A percentile compares a stretch with the other conserved stretches of the same genome.
Conservation (phyloP, 768 basidiomycete species). For the Neoboletus brunneissimus region DNA sequence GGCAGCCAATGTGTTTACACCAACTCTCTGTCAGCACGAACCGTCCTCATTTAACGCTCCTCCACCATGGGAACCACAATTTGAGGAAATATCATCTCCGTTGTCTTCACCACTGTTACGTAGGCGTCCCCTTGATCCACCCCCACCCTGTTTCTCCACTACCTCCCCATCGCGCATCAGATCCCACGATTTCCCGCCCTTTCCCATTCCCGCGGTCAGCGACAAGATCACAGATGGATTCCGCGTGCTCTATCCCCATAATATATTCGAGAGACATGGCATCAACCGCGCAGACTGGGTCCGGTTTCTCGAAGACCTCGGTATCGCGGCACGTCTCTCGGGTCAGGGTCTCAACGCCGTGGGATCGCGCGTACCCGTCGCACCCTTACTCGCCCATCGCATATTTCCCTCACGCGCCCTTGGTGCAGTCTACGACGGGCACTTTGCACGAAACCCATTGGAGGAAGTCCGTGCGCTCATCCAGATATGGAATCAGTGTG, state of each 20-base stretch:
- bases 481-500: slow-evolving; percentile 32
- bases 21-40: background rate
- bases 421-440: slow-evolving; percentile 20
- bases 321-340: slow-evolving; percentile 27
- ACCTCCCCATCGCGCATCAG: slow-evolving; percentile 27
- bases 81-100: slow-evolving; percentile 20
- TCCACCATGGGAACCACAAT: slow-evolving; percentile 30
- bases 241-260: slow-evolving; percentile 24
- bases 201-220: slow-evolving; percentile 23
- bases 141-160: slow-evolving; percentile 29
- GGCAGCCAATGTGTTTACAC: background rate
- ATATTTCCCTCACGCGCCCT: slow-evolving; percentile 13
- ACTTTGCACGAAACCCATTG: slow-evolving; percentile 15
- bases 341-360: slow-evolving; percentile 22
- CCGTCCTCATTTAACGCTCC: slow-evolving; percentile 7
- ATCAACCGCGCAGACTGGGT: slow-evolving; percentile 28
- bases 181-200: slow-evolving; percentile 28
- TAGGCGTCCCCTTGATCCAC: slow-evolving; percentile 31
- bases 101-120: background rate
- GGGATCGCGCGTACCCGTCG: slow-evolving; percentile 20
- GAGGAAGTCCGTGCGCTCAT: slow-evolving; percentile 28
- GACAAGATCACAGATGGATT: slow-evolving; percentile 26
- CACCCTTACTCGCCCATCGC: slow-evolving; percentile 11
- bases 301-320: slow-evolving; percentile 30
- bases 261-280: slow-evolving; percentile 28